Percentiles rank a stretch among this genome's conserved stretches.
phyloP scores from a whole-genome alignment of 805 yeast species.

The Wickerhamomyces bovis region DNA sequence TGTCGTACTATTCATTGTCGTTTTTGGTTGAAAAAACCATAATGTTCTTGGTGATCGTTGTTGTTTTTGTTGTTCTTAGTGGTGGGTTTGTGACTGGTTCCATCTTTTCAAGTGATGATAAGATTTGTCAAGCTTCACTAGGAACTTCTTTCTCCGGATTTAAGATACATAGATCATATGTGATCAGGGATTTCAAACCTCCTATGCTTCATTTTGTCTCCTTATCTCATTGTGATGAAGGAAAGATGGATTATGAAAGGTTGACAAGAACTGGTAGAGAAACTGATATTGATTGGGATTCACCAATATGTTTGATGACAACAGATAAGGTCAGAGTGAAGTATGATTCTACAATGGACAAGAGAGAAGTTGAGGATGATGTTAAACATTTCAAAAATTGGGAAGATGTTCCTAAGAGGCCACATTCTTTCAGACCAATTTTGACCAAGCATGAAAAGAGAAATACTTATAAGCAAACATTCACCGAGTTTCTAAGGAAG shows the following conservation, averaged over 20 bases:
- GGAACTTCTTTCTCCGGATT: conserved; percentile 45
- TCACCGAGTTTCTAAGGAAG: conserved; percentile 6
- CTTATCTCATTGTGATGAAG: conserved; percentile 46
- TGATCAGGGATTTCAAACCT: conserved; percentile 31
- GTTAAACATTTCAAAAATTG: background rate
- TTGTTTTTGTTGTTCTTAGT: background rate
- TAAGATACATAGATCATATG: conserved; percentile 43
- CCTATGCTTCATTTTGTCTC: conserved; percentile 38
- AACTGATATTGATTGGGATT: conserved; percentile 43
- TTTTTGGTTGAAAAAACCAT: background rate
- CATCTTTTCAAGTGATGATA: conserved; percentile 14
- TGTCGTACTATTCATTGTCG: background rate
- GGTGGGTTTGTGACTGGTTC: background rate
- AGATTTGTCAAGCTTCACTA: conserved; percentile 29
- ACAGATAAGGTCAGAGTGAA: conserved; percentile 18
- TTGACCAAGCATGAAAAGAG: background rate
- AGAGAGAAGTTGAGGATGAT: conserved; percentile 1
- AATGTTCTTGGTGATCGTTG: background rate
- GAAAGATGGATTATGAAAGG: conserved; percentile 40
- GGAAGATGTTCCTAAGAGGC: background rate
- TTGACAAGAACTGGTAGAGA: conserved; percentile 27
- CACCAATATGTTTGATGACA: conserved; percentile 39
- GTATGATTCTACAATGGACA: conserved; percentile 1
- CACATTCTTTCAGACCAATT: background rate
- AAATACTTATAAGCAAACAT: background rate